Conservation (phyloP, 2,329 filamentous ascomycete genomes). For the Talaromyces sp. region DNA sequence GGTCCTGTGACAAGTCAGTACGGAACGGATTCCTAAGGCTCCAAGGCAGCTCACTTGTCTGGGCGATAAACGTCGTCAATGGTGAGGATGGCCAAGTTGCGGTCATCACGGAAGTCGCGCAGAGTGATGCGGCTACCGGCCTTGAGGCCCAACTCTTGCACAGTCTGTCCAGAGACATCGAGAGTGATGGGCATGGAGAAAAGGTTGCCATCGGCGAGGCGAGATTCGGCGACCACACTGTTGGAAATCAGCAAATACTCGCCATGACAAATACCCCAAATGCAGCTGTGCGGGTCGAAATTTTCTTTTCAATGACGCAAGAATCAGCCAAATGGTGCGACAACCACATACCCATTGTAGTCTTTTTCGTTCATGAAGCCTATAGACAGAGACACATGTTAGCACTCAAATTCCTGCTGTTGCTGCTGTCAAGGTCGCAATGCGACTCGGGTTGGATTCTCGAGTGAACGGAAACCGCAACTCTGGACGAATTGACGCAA, state of each 20-base stretch:
- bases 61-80: constrained; percentile 93
- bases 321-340: neutral
- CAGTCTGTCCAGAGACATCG: constrained; percentile 70
- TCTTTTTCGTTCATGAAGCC: constrained; percentile 97
- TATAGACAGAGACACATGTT: constrained; percentile 30
- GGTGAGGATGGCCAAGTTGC: constrained; percentile 90
- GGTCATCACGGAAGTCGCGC: constrained; percentile 92
- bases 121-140: constrained; percentile 77
- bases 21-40: constrained; percentile 17
- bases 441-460: neutral
- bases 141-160: constrained; percentile 72
- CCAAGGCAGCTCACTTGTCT: constrained; percentile 66
- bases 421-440: neutral
- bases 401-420: neutral
- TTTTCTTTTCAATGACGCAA: neutral
- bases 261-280: no score
- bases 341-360: constrained; percentile 71
- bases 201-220: constrained; percentile 80
- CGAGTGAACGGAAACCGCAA: constrained; percentile 5
- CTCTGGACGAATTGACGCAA: neutral
- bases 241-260: constrained; percentile 1
- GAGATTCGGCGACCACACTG: constrained; percentile 83
- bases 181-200: constrained; percentile 97
- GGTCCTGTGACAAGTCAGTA: constrained; percentile 48
- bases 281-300: neutral